Evolutionary conservation across 352 stramenopile genomes (phyloP).

Genomic region (Elongisporangium senticosum): DNA sequence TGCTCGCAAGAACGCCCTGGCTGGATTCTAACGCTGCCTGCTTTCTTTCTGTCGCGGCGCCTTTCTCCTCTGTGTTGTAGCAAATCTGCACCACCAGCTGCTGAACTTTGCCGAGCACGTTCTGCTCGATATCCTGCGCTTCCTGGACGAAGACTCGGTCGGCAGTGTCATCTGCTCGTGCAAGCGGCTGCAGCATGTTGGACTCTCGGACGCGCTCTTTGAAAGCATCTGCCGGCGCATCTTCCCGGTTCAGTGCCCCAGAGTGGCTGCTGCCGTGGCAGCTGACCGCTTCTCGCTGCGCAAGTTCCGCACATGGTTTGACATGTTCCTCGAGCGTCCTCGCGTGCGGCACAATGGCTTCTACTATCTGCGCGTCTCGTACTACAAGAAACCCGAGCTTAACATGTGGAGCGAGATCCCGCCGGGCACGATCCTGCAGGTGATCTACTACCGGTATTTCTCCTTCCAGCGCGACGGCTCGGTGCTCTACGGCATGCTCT

Average conservation of each 20-base stretch:
- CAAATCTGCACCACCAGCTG: slow-evolving; percentile 32
- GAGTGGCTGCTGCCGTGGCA: slow-evolving; percentile 29
- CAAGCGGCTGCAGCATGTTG: slow-evolving; percentile 48
- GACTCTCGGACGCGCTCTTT: slow-evolving; percentile 50
- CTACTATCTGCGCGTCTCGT: slow-evolving; percentile 71
- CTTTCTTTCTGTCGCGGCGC: slow-evolving; percentile 1
- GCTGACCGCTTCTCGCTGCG: slow-evolving; percentile 57
- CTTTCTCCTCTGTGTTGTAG: slow-evolving; percentile 13
- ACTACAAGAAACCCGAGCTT: slow-evolving; percentile 83
- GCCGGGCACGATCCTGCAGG: slow-evolving; percentile 66
- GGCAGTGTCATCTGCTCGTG: slow-evolving; percentile 44
- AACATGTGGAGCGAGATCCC: slow-evolving; percentile 79
- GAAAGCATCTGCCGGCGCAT: slow-evolving; percentile 65
- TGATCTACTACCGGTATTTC: slow-evolving; percentile 83
- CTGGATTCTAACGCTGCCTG: slow-evolving; percentile 1
- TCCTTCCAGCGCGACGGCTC: slow-evolving; percentile 69
- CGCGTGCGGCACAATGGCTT: slow-evolving; percentile 78
- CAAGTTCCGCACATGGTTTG: slow-evolving; percentile 60
- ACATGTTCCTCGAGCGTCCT: slow-evolving; percentile 63
- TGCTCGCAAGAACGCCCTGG: slow-evolving; percentile 16
- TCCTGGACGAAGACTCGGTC: slow-evolving; percentile 73
- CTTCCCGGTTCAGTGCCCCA: slow-evolving; percentile 56
- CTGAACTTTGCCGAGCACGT: slow-evolving; percentile 67
- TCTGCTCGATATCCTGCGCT: slow-evolving; percentile 62
- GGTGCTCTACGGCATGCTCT: slow-evolving; percentile 75